Conservation (phyloP, 306 rosid species). For the Cucurbita ficifolia region DNA sequence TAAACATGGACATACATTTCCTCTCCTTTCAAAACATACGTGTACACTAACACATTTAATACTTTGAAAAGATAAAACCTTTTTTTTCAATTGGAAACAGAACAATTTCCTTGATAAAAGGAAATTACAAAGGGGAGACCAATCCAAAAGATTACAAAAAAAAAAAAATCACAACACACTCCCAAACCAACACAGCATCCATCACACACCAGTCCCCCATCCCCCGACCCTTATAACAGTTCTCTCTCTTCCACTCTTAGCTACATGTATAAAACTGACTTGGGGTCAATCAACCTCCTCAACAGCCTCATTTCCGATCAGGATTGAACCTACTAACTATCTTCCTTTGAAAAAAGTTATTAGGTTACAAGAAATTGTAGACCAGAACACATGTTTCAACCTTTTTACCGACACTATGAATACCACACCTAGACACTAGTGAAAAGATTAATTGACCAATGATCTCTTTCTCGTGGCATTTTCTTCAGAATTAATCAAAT, state of each 20-base stretch:
- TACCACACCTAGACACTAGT: background rate
- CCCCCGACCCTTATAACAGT: background rate
- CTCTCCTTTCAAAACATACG: too few relatives aligned
- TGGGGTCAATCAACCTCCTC: background rate
- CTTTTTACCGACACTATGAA: background rate
- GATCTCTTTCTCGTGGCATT: background rate
- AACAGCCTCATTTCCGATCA: background rate
- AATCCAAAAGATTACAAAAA: too few relatives aligned
- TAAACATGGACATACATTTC: too few relatives aligned
- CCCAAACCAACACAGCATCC: background rate
- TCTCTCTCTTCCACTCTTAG: background rate
- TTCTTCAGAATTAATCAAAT: background rate
- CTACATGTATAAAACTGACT: background rate
- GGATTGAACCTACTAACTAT: background rate
- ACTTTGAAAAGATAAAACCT: too few relatives aligned
- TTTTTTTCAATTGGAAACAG: too few relatives aligned
- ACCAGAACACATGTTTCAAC: background rate
- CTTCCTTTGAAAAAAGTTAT: background rate
- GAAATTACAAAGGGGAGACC: too few relatives aligned
- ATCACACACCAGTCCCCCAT: background rate
- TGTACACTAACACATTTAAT: too few relatives aligned
- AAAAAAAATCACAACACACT: background rate
- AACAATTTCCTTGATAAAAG: too few relatives aligned
- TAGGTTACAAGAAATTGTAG: background rate
- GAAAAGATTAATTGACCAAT: background rate